Percentiles rank a stretch among this genome's conserved stretches.
phyloP scores from a whole-genome alignment of 148 eudicot genomes.

The Limonium bicolor region DNA sequence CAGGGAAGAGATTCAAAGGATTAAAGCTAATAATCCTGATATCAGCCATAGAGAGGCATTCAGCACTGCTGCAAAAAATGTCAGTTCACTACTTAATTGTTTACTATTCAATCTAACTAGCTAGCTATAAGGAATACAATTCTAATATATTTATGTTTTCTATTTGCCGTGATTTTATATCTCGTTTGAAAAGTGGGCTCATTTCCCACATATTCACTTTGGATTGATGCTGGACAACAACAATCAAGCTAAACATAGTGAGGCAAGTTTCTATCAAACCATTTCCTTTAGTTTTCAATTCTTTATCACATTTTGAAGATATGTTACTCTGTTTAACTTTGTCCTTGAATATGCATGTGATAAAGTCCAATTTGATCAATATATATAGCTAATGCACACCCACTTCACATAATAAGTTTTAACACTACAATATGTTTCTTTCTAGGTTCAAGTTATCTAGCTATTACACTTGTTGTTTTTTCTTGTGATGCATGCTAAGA shows the following conservation, averaged over 20 bases:
- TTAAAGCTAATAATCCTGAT: slow-evolving; percentile 6
- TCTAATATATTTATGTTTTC: background rate
- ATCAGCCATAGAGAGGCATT: slow-evolving; percentile 7
- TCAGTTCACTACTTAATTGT: background rate
- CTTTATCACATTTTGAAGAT: too few relatives aligned
- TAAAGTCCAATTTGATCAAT: too few relatives aligned
- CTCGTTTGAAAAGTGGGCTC: slow-evolving; percentile 4
- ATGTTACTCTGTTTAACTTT: too few relatives aligned
- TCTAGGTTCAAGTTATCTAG: too few relatives aligned
- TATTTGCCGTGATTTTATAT: background rate
- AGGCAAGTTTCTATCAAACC: background rate
- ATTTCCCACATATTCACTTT: slow-evolving; percentile 8
- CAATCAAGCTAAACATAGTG: slow-evolving; percentile 2
- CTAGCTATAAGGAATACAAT: background rate
- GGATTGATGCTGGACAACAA: slow-evolving; percentile 6
- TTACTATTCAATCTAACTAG: background rate
- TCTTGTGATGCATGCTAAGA: too few relatives aligned
- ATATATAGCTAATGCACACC: too few relatives aligned
- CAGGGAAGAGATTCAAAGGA: slow-evolving; percentile 8
- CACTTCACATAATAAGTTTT: too few relatives aligned
- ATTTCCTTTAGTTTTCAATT: too few relatives aligned
- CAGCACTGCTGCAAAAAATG: slow-evolving; percentile 9
- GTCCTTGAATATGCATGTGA: too few relatives aligned
- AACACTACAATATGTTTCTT: too few relatives aligned
- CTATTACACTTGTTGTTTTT: too few relatives aligned